A percentile compares a stretch with the other conserved stretches of the same genome.
Evolutionary conservation across 768 basidiomycete species (phyloP).

Genomic region (Cyclocybe cylindracea): DNA sequence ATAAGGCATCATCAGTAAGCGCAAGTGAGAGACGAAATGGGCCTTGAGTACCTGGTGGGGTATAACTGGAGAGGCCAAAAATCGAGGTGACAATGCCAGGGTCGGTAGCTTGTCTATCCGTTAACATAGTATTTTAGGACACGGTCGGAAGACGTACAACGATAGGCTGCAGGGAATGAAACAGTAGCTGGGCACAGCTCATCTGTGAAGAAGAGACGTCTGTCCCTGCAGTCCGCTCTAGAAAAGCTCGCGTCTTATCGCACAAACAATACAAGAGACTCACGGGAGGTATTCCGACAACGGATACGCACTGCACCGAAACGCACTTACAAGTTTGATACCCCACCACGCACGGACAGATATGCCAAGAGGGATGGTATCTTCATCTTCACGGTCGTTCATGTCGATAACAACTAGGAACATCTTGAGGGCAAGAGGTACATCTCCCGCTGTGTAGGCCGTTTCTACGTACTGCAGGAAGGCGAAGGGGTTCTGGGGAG

Average conservation of each 20-base stretch:
- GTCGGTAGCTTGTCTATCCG: constrained; percentile 25
- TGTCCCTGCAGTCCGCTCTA: too few relatives aligned
- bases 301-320: not conserved
- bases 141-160: constrained; percentile 13
- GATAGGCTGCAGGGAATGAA: constrained; percentile 48
- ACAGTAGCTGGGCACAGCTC: constrained; percentile 50
- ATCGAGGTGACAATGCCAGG: constrained; percentile 45
- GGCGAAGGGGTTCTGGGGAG: constrained; percentile 86
- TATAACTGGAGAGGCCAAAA: constrained; percentile 36
- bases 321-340: constrained; percentile 68
- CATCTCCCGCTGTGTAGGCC: constrained; percentile 76
- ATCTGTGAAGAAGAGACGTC: constrained; percentile 28
- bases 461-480: constrained; percentile 87
- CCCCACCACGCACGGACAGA: constrained; percentile 81
- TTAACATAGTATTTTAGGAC: too few relatives aligned
- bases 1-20: not conserved
- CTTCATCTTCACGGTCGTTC: constrained; percentile 57
- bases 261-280: too few relatives aligned
- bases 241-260: too few relatives aligned
- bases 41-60: constrained; percentile 31
- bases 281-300: too few relatives aligned
- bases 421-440: constrained; percentile 76
- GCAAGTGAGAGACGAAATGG: not conserved
- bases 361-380: constrained; percentile 50
- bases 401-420: constrained; percentile 82